Conservation (phyloP, 192 early-diverging fungal genomes). For the Entomortierella lignicola region DNA sequence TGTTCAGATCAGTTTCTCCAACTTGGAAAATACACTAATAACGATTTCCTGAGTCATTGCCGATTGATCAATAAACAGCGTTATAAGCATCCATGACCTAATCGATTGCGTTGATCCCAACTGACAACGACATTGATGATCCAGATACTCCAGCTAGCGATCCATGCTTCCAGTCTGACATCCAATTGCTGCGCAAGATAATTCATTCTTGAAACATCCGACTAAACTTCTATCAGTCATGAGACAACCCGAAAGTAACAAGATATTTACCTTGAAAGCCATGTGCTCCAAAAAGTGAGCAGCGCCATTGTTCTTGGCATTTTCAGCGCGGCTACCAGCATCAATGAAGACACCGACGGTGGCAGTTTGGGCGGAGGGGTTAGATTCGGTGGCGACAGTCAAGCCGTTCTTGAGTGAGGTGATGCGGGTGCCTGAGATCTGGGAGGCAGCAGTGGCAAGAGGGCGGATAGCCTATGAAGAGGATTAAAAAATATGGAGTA, state of each 20-base stretch:
- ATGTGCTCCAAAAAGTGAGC: constrained; percentile 99
- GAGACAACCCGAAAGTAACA: neutral
- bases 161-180: neutral
- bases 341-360: constrained; percentile 93
- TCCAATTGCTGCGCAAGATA: neutral
- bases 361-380: constrained; percentile 84
- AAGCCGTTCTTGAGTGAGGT: constrained; percentile 83
- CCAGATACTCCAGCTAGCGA: neutral
- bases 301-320: constrained; percentile 87
- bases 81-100: too few species aligned
- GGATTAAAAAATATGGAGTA: neutral
- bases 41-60: too few species aligned
- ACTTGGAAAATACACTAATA: too few species aligned
- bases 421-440: constrained; percentile 67
- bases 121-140: too few species aligned
- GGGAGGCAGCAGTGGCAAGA: constrained; percentile 60
- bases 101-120: too few species aligned
- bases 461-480: constrained; percentile 57
- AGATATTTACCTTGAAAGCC: constrained; percentile 89
- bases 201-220: neutral
- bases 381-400: constrained; percentile 85
- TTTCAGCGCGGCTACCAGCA: constrained; percentile 89
- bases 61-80: too few species aligned
- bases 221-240: neutral
- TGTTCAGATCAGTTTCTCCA: neutral